A percentile compares a stretch with the other conserved stretches of the same genome.
Evolutionary conservation across 2,329 filamentous ascomycete genomes (phyloP).

Genomic region (Akanthomyces uredinophilus): DNA sequence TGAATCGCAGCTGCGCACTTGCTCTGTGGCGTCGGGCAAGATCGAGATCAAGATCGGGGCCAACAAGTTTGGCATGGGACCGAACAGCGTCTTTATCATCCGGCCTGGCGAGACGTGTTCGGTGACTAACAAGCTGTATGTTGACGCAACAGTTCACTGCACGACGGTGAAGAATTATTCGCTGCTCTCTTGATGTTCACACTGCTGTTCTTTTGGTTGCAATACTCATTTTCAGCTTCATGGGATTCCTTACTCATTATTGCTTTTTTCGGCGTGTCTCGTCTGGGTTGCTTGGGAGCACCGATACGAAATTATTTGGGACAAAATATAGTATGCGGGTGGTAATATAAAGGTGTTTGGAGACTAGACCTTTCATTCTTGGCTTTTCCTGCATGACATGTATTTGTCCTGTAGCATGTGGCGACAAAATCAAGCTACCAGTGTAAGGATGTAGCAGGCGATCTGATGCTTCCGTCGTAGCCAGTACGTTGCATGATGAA

Average conservation of each 20-base stretch:
- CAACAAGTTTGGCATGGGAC: constrained; percentile 36
- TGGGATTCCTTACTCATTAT: background rate
- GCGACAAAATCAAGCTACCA: background rate
- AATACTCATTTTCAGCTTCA: too few species aligned
- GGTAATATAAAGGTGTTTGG: background rate
- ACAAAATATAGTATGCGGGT: background rate
- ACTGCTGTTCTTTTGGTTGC: background rate
- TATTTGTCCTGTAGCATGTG: too few species aligned
- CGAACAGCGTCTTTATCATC: constrained; percentile 41
- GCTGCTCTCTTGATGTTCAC: background rate
- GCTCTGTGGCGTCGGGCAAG: constrained; percentile 38
- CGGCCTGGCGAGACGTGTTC: constrained; percentile 32
- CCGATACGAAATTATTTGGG: background rate
- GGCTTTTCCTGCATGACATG: background rate
- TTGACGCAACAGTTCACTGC: constrained; percentile 40
- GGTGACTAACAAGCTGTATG: constrained; percentile 40
- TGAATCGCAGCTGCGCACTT: constrained; percentile 30
- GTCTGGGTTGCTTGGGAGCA: background rate
- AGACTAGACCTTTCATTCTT: background rate
- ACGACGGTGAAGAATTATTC: constrained; percentile 27
- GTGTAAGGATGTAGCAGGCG: too few species aligned
- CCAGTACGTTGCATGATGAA: too few species aligned
- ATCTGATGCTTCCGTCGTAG: too few species aligned
- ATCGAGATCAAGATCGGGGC: constrained; percentile 33
- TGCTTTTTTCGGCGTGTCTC: background rate